Evolutionary conservation across 2,329 filamentous ascomycete genomes (phyloP).

Genomic region (Colletotrichum agaves): DNA sequence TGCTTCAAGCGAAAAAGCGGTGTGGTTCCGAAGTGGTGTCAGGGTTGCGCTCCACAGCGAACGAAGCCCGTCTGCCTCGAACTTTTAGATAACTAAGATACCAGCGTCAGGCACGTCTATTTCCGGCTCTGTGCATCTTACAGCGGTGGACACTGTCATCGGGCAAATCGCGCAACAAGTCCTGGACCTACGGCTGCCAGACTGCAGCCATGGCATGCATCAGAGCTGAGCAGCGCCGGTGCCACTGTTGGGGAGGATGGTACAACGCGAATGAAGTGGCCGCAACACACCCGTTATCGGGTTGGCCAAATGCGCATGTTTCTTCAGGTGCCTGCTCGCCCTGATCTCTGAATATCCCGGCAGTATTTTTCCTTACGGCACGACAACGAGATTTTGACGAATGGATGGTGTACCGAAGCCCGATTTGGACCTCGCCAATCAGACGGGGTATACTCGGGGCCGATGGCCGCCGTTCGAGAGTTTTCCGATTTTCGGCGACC

Average conservation of each 20-base stretch:
- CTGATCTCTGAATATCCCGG: not conserved
- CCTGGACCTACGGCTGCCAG: not conserved
- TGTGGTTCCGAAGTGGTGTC: constrained; percentile 37
- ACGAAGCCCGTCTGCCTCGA: constrained; percentile 17
- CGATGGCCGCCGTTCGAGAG: not conserved
- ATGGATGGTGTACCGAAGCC: not conserved
- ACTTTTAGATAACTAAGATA: not conserved
- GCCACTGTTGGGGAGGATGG: constrained; percentile 3
- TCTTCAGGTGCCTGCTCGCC: constrained; percentile 8
- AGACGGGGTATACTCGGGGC: not conserved
- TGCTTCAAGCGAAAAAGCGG: constrained; percentile 40
- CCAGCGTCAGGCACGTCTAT: not conserved
- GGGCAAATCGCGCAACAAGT: constrained; percentile 14
- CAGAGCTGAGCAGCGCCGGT: constrained; percentile 1
- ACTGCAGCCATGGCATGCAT: constrained; percentile 36
- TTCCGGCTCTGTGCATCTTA: constrained; percentile 15
- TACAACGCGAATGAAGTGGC: not conserved
- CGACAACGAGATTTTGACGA: not conserved
- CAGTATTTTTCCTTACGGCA: not conserved
- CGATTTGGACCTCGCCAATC: not conserved
- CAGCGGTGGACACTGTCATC: not conserved
- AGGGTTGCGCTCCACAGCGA: constrained; percentile 27
- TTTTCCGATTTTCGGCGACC: not conserved
- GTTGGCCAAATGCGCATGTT: constrained; percentile 6
- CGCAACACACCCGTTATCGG: not conserved